Evolutionary conservation across 2,329 filamentous ascomycete species (phyloP), one percentile per base, ranked within the genome.

Genomic region (Aspergillus arachidicola): DNA sequence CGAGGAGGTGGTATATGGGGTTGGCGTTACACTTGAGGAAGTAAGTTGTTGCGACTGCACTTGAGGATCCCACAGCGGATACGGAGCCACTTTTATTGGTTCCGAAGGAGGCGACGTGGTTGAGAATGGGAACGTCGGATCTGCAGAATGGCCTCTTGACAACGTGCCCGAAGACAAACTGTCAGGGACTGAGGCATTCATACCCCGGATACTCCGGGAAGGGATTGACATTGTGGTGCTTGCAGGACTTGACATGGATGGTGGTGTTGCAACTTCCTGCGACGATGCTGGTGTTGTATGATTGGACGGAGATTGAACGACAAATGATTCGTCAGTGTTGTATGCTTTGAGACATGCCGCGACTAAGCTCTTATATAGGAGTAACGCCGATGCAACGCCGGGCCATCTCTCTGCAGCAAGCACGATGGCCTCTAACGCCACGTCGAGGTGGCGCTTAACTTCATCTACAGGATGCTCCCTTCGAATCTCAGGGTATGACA

Each of bases 401-500:
- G 95, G 95, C 95, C 95, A 98, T 64, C 94, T 86, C 72, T 94
- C 91, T 0, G 91, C 91, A 62, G 92, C 94, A 61, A 90, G 87
- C 62, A 89, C 86, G 64, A 98, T 90, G 5, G 91, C 90, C 58
- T 94, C 90, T 63, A 97, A 82, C 0, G 92, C 91, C 23, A 89
- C 85, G 55, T 89, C 85, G 50, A 97, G 84, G 68, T 95, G 86
- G 30, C 87, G 83, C 72, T 94, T 89, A 0, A 96, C 90, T 66
- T 95, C 90, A 51, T 93, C 88, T 23, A 89, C 87, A 4, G 85
- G 76, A 74, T 97, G 90, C 21, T 86, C 82, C 59, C 86, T 85
- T 53, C 95, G 89, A 28, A 98, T 89, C 68, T 94, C 91, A 4
- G 90, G 85, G 73, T 96, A 97, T 1, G 94, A 96, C 9, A 96